Evolutionary conservation across 1,284 basidiomycete species (phyloP).

Genomic region (Golubevia pallescens): DNA sequence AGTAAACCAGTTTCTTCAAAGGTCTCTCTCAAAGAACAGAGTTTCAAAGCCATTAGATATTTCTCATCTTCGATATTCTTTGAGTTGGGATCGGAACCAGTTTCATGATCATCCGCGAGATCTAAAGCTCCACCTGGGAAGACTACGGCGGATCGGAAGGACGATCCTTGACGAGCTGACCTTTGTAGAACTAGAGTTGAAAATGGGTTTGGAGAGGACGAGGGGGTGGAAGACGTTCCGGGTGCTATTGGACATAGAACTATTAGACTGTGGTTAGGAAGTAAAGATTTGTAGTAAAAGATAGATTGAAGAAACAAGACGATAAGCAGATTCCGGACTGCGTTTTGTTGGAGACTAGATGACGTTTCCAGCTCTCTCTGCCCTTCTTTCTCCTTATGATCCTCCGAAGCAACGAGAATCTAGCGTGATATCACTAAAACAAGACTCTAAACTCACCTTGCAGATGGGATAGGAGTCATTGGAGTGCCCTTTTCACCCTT

Average conservation of each 20-base stretch:
- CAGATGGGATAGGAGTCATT: constrained; percentile 49
- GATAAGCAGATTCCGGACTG: too few relatives aligned
- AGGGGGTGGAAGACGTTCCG: constrained; percentile 5
- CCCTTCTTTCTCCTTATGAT: too few relatives aligned
- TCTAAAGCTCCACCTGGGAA: constrained; percentile 54
- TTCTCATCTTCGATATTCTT: constrained; percentile 11
- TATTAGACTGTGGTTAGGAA: constrained; percentile 22
- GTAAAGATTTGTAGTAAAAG: too few relatives aligned
- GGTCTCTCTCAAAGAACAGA: constrained; percentile 47
- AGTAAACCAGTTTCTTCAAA: constrained; percentile 54
- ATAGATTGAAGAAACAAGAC: too few relatives aligned
- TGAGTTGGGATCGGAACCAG: background rate
- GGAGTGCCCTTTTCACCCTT: constrained; percentile 39
- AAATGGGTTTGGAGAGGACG: constrained; percentile 9
- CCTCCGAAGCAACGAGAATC: too few relatives aligned
- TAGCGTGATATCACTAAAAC: too few relatives aligned
- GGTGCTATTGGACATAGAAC: constrained; percentile 45
- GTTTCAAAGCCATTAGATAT: constrained; percentile 35
- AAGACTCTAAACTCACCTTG: constrained; percentile 3
- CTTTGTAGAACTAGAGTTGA: constrained; percentile 48
- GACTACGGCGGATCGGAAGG: constrained; percentile 51
- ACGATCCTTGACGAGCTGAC: constrained; percentile 36
- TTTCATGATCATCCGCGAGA: constrained; percentile 2
- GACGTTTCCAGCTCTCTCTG: too few relatives aligned
- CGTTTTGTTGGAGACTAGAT: too few relatives aligned